phyloP scores from a whole-genome alignment of 352 stramenopile species.

The Phytophthora crassamura region DNA sequence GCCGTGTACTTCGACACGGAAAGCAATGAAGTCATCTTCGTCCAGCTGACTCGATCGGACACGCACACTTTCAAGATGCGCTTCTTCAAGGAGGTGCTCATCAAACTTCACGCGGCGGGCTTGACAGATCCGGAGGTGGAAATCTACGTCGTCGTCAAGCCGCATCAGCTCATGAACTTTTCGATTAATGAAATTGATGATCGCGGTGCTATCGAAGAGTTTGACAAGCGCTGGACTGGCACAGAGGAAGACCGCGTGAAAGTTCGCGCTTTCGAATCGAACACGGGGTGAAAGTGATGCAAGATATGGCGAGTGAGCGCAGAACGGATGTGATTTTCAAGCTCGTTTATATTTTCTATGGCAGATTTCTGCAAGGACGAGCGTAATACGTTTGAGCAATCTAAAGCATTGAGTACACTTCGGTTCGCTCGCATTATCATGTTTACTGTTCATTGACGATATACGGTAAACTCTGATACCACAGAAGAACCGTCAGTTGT shows the following conservation, averaged over 20 bases:
- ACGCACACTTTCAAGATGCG: constrained; percentile 34
- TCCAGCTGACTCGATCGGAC: constrained; percentile 32
- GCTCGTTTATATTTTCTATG: too few relatives aligned
- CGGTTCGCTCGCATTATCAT: too few relatives aligned
- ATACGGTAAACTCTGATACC: too few relatives aligned
- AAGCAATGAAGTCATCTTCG: constrained; percentile 30
- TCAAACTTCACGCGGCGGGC: constrained; percentile 12
- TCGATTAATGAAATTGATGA: background rate
- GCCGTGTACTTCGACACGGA: constrained; percentile 37
- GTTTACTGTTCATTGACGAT: too few relatives aligned
- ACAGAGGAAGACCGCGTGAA: background rate
- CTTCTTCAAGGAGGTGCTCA: constrained; percentile 34
- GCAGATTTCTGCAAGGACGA: too few relatives aligned
- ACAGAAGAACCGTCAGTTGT: too few relatives aligned
- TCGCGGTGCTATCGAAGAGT: background rate
- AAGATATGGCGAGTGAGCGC: too few relatives aligned
- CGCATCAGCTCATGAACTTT: background rate
- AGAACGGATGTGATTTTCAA: too few relatives aligned
- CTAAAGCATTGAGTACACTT: too few relatives aligned
- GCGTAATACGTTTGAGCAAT: too few relatives aligned
- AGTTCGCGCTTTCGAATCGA: constrained; percentile 6
- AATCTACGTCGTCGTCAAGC: constrained; percentile 21
- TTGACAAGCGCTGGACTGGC: background rate
- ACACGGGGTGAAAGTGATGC: too few relatives aligned
- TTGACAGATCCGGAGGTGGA: constrained; percentile 4